Evolutionary conservation across 1,139 yeast species (phyloP).

Genomic region (Eremothecium gossypii): DNA sequence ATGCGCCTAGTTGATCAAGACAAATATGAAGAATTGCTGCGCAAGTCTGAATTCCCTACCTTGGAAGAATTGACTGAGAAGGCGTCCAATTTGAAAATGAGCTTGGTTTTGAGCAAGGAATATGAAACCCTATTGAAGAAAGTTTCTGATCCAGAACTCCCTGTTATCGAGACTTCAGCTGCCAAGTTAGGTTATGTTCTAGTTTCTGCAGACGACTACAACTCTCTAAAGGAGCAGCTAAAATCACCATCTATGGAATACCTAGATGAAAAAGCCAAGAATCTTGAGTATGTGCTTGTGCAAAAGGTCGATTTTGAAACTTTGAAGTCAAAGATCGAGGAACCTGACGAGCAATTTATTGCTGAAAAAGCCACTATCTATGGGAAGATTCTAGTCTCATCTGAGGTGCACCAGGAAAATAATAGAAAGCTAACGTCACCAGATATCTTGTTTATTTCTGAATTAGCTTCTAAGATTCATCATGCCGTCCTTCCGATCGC

Average conservation of each 20-base stretch:
- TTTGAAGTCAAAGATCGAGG: not conserved
- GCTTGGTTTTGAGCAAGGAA: slow-evolving; percentile 20
- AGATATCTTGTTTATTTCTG: slow-evolving; percentile 19
- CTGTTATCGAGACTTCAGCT: slow-evolving; percentile 3
- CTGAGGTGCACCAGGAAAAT: slow-evolving; percentile 20
- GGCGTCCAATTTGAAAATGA: slow-evolving; percentile 13
- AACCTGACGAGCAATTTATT: slow-evolving; percentile 6
- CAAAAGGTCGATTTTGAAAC: slow-evolving; percentile 14
- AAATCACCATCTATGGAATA: slow-evolving; percentile 23
- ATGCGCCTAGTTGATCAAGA: slow-evolving; percentile 7
- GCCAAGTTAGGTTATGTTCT: slow-evolving; percentile 4
- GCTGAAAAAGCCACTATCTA: slow-evolving; percentile 10
- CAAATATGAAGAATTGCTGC: slow-evolving; percentile 9
- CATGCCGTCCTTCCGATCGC: slow-evolving; percentile 3
- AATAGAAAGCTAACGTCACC: slow-evolving; percentile 17
- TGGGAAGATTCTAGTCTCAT: slow-evolving; percentile 14
- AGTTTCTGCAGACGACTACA: slow-evolving; percentile 6
- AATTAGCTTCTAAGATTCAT: slow-evolving; percentile 25
- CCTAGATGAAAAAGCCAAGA: slow-evolving; percentile 25
- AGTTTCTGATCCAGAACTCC: slow-evolving; percentile 10
- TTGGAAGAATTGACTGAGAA: slow-evolving; percentile 9
- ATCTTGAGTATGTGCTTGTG: slow-evolving; percentile 25
- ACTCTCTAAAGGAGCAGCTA: slow-evolving; percentile 12
- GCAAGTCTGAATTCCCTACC: slow-evolving; percentile 8
- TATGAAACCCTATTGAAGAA: slow-evolving; percentile 13